Evolutionary conservation across 2,329 filamentous ascomycete species (phyloP), one percentile per base, ranked within the genome.

Genomic region (Beauveria bassiana): DNA sequence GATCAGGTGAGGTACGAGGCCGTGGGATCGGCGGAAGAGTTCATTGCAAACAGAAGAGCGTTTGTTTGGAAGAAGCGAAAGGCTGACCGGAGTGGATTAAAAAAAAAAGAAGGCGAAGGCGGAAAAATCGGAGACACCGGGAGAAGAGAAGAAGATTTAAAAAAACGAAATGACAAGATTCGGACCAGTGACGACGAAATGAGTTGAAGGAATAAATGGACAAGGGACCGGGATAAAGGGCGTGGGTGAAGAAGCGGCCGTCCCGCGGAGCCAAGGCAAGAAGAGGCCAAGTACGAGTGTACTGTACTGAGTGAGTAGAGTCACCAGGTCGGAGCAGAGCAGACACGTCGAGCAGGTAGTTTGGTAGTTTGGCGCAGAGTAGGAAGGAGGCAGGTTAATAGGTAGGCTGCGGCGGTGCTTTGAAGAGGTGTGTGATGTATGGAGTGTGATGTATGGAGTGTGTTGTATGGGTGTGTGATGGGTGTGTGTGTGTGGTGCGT

Each of bases 1-100:
- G 24, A 55, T 55, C n/a, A 55, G 24, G 52, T 55, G 52, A 54
- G 51, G 51, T 49, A 50, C 31, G 55, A 58, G 34, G 43, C 55
- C 55, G 45, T 20, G 38, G 55, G 45, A 49, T 31, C n/a, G 55
- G 28, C 45, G 28, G 45, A 16, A 34, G 55, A 38, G 43, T 24
- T 55, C 52, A 55, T 55, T 43, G 52, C 52, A 43, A 45, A 45
- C 5, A 18, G 16, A 26, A 47, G 18, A 5, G 12, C 31, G 31
- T 34, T 34, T 34, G 31, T 34, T 14, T 34, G 47, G 47, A 50
- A 28, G n/a, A 50, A 24, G 46, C 24, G 46, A n/a, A 31, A 50
- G 24, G 22, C 46, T 16, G 22, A 24, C 5, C 24, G 8, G 6
- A 18, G 42, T 43, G 31, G 31, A 34, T 43, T 4, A 43, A 43